Base-by-base conservation (phyloP, 768 basidiomycete genomes). In the Pulveroboletus sp. region DNA sequence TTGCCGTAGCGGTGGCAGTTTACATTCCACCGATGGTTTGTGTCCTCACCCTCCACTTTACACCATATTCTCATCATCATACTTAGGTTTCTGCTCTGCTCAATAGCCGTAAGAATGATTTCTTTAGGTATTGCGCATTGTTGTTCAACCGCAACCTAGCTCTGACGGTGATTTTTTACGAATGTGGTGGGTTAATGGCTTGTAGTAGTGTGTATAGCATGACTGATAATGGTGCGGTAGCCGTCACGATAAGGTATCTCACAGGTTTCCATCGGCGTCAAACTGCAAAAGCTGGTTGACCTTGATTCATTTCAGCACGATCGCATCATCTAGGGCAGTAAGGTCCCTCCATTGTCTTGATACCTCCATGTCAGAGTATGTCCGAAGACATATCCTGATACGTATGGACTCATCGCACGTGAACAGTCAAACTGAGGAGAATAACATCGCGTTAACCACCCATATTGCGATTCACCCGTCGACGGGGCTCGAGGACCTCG, bases 11-110 rank as follows among this genome's bases (percentile, higher is more conserved):
- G 5, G 50, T 51, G 3, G 11, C 59, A 9, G 39, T 43, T 2
- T 63, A 59, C 26, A 40, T 68, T 21, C 54, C 50, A 0, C 31
- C 51, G 2, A 11, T 17, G 57, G 60, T 61, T 1, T 6, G 49
- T 15, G 6, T 27, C 18, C 14, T 21, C n/a, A 1, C 18, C 28
- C 30, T 40, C 7, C 17, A 27, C 21, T 8, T 13, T 8, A 5
- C 28, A 11, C 8, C 35, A 10, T 30, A 3, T 24, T 15, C 47
- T 62, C 14, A 46, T 26, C 10, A 11, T 42, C 21, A 6, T 31
- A 13, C 11, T 21, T 37, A 61, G 60, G 36, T 61, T 26, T 35
- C 9, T n/a, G 30, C 31, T 7, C 5, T 57, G 13, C 42, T 56
- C 3, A 4, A 24, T n/a, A 6, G 6, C 18, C 7, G 60, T 61